A percentile compares a stretch with the other conserved stretches of the same genome.
phyloP scores from a whole-genome alignment of 169 alveolate species.

The Eimeria mitis region DNA sequence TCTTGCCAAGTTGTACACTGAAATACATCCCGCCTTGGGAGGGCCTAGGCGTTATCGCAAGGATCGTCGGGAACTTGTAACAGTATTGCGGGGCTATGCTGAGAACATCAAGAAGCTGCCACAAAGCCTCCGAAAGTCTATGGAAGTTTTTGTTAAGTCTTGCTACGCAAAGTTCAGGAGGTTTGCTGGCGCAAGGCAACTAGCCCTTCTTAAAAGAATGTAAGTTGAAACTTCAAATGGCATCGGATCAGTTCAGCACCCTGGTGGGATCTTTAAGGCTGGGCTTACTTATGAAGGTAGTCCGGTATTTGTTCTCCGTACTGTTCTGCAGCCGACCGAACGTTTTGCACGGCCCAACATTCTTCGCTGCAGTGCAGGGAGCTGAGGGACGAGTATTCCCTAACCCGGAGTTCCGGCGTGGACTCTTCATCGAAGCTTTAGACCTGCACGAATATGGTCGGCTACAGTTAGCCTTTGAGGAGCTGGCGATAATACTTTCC shows the following conservation, averaged over 20 bases:
- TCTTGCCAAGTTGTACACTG: conserved; percentile 3
- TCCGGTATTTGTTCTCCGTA: not conserved
- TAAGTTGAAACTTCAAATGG: not conserved
- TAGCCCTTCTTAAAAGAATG: conserved; percentile 1
- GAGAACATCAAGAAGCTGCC: conserved; percentile 40
- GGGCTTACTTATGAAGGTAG: not conserved
- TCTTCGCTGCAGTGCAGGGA: conserved; percentile 46
- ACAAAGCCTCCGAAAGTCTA: conserved; percentile 13
- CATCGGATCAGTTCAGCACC: not conserved
- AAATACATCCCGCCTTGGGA: conserved; percentile 72
- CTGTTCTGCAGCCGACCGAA: conserved; percentile 66
- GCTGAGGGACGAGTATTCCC: conserved; percentile 58
- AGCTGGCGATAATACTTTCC: conserved; percentile 43
- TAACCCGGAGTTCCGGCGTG: conserved; percentile 5
- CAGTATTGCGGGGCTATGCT: conserved; percentile 42
- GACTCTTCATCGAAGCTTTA: not conserved
- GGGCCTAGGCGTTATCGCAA: conserved; percentile 18
- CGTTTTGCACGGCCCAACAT: conserved; percentile 48
- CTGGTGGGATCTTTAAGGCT: not conserved
- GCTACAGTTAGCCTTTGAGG: conserved; percentile 42
- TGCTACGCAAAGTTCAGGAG: conserved; percentile 40
- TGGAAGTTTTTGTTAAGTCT: not conserved
- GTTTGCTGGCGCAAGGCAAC: conserved; percentile 38
- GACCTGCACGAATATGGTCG: conserved; percentile 41
- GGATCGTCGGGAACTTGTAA: conserved; percentile 8